Percentiles rank a stretch among this genome's conserved stretches.
phyloP scores from a whole-genome alignment of 2,329 filamentous ascomycete genomes.

The Nothopassalora personata region DNA sequence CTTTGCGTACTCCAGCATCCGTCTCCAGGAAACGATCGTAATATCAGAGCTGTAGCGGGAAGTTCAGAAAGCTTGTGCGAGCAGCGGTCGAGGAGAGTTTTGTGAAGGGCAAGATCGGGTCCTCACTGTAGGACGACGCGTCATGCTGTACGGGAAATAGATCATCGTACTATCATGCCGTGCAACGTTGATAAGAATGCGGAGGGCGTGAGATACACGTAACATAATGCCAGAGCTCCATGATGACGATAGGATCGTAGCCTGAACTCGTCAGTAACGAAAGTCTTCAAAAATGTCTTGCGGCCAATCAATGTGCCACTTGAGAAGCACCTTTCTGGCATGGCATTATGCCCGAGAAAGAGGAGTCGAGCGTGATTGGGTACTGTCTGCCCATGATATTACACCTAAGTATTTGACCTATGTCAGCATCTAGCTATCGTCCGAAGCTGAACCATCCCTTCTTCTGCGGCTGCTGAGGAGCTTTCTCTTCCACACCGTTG shows the following conservation, averaged over 20 bases:
- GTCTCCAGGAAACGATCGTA: not conserved
- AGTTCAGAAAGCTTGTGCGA: not conserved
- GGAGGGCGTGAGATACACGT: not conserved
- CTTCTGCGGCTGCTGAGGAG: slow-evolving; percentile 39
- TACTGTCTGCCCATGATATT: not conserved
- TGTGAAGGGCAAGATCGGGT: not conserved
- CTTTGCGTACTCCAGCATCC: not conserved
- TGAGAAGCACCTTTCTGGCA: too few relatives aligned
- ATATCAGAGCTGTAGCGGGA: not conserved
- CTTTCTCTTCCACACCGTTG: slow-evolving; percentile 20
- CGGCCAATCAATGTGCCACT: too few relatives aligned
- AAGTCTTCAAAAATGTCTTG: too few relatives aligned
- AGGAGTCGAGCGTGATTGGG: not conserved
- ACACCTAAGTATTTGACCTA: not conserved
- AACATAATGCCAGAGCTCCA: too few relatives aligned
- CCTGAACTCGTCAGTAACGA: too few relatives aligned
- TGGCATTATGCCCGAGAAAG: too few relatives aligned
- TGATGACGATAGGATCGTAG: too few relatives aligned
- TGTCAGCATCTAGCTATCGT: slow-evolving; percentile 17
- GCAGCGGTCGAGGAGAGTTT: not conserved
- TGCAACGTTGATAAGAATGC: not conserved
- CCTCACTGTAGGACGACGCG: not conserved
- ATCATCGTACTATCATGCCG: not conserved
- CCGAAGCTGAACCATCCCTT: slow-evolving; percentile 50
- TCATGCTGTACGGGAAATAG: not conserved